Percentiles rank a stretch among this genome's conserved stretches.
Evolutionary conservation across 495 filamentous ascomycete species (phyloP).

Genomic region (Aspergillus avenaceus): DNA sequence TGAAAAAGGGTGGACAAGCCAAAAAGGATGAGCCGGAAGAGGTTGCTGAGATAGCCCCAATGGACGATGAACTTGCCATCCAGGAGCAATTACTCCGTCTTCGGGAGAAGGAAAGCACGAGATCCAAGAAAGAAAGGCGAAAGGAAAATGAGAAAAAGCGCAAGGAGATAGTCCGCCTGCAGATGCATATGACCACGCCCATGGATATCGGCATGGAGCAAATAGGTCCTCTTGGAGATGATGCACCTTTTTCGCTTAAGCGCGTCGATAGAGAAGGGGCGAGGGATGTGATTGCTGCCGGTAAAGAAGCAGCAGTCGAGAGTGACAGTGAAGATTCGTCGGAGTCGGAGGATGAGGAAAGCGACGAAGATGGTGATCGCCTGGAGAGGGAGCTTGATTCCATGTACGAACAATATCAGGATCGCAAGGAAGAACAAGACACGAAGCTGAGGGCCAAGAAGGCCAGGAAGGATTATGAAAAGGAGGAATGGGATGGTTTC

Average conservation of each 20-base stretch:
- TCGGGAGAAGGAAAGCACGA: constrained; percentile 67
- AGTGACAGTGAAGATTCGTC: constrained; percentile 57
- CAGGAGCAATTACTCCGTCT: constrained; percentile 81
- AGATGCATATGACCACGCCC: constrained; percentile 93
- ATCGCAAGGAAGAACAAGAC: constrained; percentile 70
- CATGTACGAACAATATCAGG: constrained; percentile 82
- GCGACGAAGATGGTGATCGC: constrained; percentile 74
- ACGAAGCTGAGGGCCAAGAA: constrained; percentile 88
- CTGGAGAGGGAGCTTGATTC: constrained; percentile 81
- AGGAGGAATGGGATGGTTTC: constrained; percentile 89
- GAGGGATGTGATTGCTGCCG: constrained; percentile 65
- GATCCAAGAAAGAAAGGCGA: constrained; percentile 74
- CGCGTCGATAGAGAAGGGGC: constrained; percentile 69
- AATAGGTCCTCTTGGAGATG: constrained; percentile 67
- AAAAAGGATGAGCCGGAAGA: constrained; percentile 59
- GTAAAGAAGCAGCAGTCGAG: constrained; percentile 63
- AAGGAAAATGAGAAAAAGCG: constrained; percentile 86
- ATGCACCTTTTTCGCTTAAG: constrained; percentile 80
- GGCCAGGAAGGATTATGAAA: constrained; percentile 73
- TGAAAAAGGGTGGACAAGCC: constrained; percentile 54
- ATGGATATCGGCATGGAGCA: constrained; percentile 96
- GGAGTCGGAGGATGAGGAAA: constrained; percentile 56
- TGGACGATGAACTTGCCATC: constrained; percentile 91
- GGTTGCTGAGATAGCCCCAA: constrained; percentile 73
- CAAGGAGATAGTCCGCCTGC: constrained; percentile 87